These are phyloP conservation scores for Pleurotus citrinopileatus DNA, from an alignment of 768 basidiomycete species.

Conservation along the genomic window DNA sequence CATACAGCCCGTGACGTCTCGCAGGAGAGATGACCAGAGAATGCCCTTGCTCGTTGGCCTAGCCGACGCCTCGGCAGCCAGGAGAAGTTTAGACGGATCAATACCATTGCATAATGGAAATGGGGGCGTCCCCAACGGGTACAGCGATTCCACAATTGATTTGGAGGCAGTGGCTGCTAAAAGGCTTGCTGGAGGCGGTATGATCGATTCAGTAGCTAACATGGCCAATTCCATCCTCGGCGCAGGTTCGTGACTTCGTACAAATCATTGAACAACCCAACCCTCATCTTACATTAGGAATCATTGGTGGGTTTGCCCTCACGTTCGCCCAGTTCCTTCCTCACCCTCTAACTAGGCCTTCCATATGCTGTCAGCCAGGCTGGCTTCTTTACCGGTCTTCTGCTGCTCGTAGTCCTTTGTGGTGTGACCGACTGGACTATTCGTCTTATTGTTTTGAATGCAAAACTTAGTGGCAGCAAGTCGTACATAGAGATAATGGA, in stretches of 20 bases:
- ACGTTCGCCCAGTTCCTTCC: constrained; percentile 8
- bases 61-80: constrained; percentile 59
- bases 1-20: constrained; percentile 26
- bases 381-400: constrained; percentile 84
- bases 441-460: constrained; percentile 91
- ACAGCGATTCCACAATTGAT: constrained; percentile 44
- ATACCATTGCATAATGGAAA: constrained; percentile 41
- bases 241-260: constrained; percentile 53
- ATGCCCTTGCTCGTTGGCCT: constrained; percentile 83
- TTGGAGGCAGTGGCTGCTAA: constrained; percentile 73
- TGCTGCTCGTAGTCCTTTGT: constrained; percentile 80
- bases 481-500: constrained; percentile 96
- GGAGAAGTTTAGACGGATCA: constrained; percentile 55
- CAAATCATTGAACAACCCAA: constrained; percentile 14
- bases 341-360: constrained; percentile 49
- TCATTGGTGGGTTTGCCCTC: constrained; percentile 52
- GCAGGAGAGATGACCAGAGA: constrained; percentile 44
- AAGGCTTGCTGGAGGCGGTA: constrained; percentile 63
- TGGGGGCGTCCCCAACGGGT: constrained; percentile 22
- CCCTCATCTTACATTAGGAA: constrained; percentile 28
- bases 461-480: constrained; percentile 89
- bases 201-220: constrained; percentile 81
- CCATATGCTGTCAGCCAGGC: constrained; percentile 95
- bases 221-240: constrained; percentile 98
- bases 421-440: constrained; percentile 97